phyloP scores from a whole-genome alignment of 805 yeast genomes.

The Cyberlindnera bimundalis region DNA sequence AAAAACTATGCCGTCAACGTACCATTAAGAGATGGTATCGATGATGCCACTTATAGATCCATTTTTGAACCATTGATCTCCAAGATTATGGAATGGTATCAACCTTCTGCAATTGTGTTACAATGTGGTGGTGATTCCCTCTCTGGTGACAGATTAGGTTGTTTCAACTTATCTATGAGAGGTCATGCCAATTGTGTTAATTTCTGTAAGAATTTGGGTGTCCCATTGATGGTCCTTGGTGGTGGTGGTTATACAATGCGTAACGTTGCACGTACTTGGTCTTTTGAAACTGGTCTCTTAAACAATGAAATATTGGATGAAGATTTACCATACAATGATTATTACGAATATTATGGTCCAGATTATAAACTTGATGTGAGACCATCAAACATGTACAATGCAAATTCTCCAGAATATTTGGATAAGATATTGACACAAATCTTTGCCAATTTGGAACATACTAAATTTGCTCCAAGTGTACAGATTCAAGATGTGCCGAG shows the following conservation, averaged over 20 bases:
- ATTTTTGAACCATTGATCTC: slow-evolving; percentile 86
- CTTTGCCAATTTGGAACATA: slow-evolving; percentile 73
- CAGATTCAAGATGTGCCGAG: slow-evolving; percentile 87
- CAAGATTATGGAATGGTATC: slow-evolving; percentile 77
- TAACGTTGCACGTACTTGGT: slow-evolving; percentile 94
- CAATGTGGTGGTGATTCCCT: slow-evolving; percentile 99
- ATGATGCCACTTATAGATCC: slow-evolving; percentile 74
- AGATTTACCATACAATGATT: slow-evolving; percentile 75
- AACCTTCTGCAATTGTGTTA: slow-evolving; percentile 93
- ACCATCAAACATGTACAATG: slow-evolving; percentile 95
- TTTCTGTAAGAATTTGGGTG: slow-evolving; percentile 77
- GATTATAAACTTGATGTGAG: slow-evolving; percentile 93
- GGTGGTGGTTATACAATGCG: slow-evolving; percentile 99
- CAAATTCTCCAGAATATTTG: slow-evolving; percentile 88
- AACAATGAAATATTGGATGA: slow-evolving; percentile 73
- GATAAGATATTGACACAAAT: slow-evolving; percentile 80
- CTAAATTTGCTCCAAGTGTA: slow-evolving; percentile 97
- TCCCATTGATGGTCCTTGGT: slow-evolving; percentile 91
- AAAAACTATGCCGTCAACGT: slow-evolving; percentile 82
- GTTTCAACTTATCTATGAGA: slow-evolving; percentile 87
- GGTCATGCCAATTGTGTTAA: slow-evolving; percentile 97
- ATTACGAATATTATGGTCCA: slow-evolving; percentile 96
- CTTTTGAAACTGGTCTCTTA: slow-evolving; percentile 85
- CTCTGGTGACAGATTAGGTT: slow-evolving; percentile 93
- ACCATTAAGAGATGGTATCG: slow-evolving; percentile 90